A percentile compares a stretch with the other conserved stretches of the same genome.
Conservation (phyloP, 2,329 filamentous ascomycete genomes). For the Arthrocladium fulminans region DNA sequence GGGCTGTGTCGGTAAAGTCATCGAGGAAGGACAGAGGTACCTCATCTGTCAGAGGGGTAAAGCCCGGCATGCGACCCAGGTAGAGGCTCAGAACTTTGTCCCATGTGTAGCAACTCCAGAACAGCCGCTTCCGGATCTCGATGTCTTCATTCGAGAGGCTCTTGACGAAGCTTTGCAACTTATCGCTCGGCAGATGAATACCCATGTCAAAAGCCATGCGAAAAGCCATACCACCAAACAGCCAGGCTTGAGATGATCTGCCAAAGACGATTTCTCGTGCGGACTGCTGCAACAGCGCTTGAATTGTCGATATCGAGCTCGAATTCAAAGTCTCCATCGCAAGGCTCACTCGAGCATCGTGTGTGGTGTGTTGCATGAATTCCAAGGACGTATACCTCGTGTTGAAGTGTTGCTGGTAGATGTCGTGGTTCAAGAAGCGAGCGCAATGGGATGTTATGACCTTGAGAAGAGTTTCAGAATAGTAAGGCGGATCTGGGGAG, state of each 20-base stretch:
- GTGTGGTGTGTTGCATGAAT: constrained; percentile 18
- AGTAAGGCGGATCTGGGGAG: constrained; percentile 20
- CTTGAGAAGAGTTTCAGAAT: constrained; percentile 22
- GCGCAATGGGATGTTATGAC: constrained; percentile 20
- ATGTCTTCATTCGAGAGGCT: constrained; percentile 25
- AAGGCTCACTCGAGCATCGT: constrained; percentile 23
- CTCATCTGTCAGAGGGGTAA: constrained; percentile 19
- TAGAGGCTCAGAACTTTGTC: constrained; percentile 27
- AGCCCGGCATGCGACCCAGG: constrained; percentile 25
- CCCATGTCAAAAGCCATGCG: constrained; percentile 27
- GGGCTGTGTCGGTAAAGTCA: constrained; percentile 24
- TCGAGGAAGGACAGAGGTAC: constrained; percentile 23
- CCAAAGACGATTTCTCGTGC: constrained; percentile 25
- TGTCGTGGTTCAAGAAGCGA: constrained; percentile 21
- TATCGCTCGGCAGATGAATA: constrained; percentile 23
- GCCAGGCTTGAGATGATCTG: constrained; percentile 24
- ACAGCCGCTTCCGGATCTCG: constrained; percentile 25
- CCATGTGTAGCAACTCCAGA: constrained; percentile 28
- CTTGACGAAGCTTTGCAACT: constrained; percentile 20
- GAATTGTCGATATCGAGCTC: constrained; percentile 25
- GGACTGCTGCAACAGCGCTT: constrained; percentile 26
- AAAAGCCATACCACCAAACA: constrained; percentile 26
- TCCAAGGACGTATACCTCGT: constrained; percentile 13
- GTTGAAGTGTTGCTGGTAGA: constrained; percentile 20
- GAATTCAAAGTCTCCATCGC: constrained; percentile 25